Base-by-base conservation (phyloP, 2,329 filamentous ascomycete genomes). In the Chaetomiaceae sp. region DNA sequence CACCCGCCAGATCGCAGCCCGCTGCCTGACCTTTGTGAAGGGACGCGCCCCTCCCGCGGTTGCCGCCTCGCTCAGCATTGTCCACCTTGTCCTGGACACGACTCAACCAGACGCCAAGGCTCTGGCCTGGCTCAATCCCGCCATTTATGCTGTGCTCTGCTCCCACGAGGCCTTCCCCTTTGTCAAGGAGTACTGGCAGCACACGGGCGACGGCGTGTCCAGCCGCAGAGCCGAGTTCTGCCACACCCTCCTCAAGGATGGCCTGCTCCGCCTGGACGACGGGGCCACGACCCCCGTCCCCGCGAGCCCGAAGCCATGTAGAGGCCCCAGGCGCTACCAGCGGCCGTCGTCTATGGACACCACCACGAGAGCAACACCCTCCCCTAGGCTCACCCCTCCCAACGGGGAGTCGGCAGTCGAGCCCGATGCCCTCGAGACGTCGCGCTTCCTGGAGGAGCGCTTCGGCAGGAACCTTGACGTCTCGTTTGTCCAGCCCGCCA, bases 151-250 rank as follows among this genome's bases (percentile, higher is more conserved):
- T 22, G 84, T 96, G 3, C 67, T 97, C 38, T 90, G 87, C 62
- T 82, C 85, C 0, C 75, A 79, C 42, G 80, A 84, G 12, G 72
- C 83, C 17, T 91, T 86, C 63, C 72, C 82, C 4, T 70, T 88
- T 55, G 89, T 90, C n/a, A 97, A 96, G 69, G 82, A 91, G 64
- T 96, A 95, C 65, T 99, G 94, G 94, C 94, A 97, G 69, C 94
- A 99, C 69, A 88, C 89, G 0, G 94, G 94, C 19, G 91, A 96
- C 57, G 94, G 94, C 15, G 79, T 96, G 14, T 96, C 91, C 0
- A 96, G 91, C 68, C 85, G 94, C 46, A 83, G 91, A 37, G 91
- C 90, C 31, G 92, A 96, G 67, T 96, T 95, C 69, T 96, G 89
- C 66, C 83, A 91, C 56, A 76, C 80, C 38, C 78, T 92, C 1